Evolutionary conservation across 163 green algal genomes (phyloP).

Genomic region (Picocystis sp.): DNA sequence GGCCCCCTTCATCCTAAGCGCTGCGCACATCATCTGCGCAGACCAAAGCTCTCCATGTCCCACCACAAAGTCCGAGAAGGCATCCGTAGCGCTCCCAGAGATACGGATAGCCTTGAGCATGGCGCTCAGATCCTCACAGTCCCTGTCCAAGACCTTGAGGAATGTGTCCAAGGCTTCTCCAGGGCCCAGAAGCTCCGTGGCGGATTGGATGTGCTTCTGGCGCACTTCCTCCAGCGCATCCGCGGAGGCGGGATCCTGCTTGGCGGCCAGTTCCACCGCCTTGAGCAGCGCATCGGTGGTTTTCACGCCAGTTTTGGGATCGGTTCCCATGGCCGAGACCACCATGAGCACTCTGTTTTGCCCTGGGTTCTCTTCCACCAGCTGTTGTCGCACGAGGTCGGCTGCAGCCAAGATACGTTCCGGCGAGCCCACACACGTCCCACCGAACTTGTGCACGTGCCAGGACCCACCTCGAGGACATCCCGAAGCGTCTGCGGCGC

Average conservation of each 20-base stretch:
- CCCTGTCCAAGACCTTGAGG: constrained; percentile 20
- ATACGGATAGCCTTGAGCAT: constrained; percentile 89
- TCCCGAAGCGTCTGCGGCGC: background rate
- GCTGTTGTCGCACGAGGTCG: constrained; percentile 26
- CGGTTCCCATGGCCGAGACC: constrained; percentile 71
- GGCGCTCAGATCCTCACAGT: constrained; percentile 67
- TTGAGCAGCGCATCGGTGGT: constrained; percentile 88
- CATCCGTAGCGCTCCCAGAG: constrained; percentile 63
- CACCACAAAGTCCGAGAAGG: constrained; percentile 90
- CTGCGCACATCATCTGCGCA: constrained; percentile 54
- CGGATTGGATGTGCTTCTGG: constrained; percentile 41
- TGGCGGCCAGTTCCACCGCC: constrained; percentile 62
- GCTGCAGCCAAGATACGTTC: constrained; percentile 62
- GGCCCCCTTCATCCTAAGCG: constrained; percentile 29
- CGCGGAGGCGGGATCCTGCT: constrained; percentile 7
- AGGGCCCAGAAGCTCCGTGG: constrained; percentile 57
- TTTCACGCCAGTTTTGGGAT: constrained; percentile 61
- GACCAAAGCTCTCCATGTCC: constrained; percentile 94
- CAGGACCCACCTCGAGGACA: constrained; percentile 7
- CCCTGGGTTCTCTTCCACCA: constrained; percentile 24
- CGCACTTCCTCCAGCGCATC: constrained; percentile 3
- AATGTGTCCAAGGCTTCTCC: constrained; percentile 9
- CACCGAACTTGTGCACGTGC: constrained; percentile 89
- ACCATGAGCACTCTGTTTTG: constrained; percentile 29
- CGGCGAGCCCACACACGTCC: constrained; percentile 78